Base-by-base conservation (phyloP, 257 asterid genomes). In the Solanum ossicruentum region DNA sequence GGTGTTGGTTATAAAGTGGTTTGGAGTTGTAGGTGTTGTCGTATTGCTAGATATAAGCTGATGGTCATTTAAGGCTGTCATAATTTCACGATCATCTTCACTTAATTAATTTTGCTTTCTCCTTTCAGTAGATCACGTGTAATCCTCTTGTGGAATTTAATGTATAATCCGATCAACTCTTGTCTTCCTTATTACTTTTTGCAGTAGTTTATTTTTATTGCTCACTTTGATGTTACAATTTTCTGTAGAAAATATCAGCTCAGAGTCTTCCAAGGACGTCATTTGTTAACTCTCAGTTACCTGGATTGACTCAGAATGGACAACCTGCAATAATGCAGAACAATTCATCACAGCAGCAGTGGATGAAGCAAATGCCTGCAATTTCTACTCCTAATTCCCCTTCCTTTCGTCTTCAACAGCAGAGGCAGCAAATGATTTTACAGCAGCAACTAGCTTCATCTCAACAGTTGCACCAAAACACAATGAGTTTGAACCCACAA, bases 271-370 rank as follows among this genome's bases (percentile, higher is more conserved):
- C 94, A 56, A 89, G 97, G 91, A 83, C 97, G 39, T 90, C 98
- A 77, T 93, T 91, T 86, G 90, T 92, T 92, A 95, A 89, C 80
- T 86, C 90, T 80, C 97, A 91, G 85, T 85, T 93, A 66, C 89
- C 97, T 77, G 94, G 95, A 77, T 86, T 93, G 89, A 88, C 93
- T 87, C 99, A 94, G 91, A 95, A 94, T 89, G 98, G 97, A 81
- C 97, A 93, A 84, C 84, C 91, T 13, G 90, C 97, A 84, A 32
- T 92, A 87, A 85, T 93, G 89, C 98, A 93, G 88, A 96, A 89
- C 79, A 81, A 94, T 81, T 67, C 92, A 61, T 85, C 94, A 81
- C 98, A 90, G 86, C 97, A 93, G 85, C 98, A 95, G 92, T 95
- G 98, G 98, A 86, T 95, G 86, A 96, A 96, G 88, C 98, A 93